These are phyloP conservation scores for Naganishia friedmannii DNA, from an alignment of 768 basidiomycete species.

Conservation along the genomic window DNA sequence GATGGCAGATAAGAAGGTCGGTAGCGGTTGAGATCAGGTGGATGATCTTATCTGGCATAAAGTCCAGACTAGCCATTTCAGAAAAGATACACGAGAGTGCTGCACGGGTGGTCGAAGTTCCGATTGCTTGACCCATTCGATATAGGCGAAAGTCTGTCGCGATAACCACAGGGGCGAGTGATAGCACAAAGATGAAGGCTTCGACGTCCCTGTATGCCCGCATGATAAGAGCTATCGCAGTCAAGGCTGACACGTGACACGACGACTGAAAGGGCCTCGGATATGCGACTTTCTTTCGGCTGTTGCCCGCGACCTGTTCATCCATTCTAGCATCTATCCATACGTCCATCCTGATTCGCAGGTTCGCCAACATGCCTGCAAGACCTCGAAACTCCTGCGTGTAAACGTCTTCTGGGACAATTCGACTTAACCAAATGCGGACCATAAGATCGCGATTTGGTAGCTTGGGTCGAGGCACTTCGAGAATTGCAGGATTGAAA, in stretches of 20 bases:
- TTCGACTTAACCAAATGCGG: constrained; percentile 16
- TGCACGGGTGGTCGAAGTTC: background rate
- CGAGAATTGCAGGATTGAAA: constrained; percentile 22
- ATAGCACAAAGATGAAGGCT: constrained; percentile 18
- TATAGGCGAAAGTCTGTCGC: constrained; percentile 13
- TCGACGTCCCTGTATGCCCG: constrained; percentile 9
- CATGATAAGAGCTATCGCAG: constrained; percentile 20
- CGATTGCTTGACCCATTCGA: constrained; percentile 23
- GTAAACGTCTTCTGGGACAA: constrained; percentile 12
- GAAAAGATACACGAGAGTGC: constrained; percentile 18
- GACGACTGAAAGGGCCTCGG: constrained; percentile 19
- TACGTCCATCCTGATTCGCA: constrained; percentile 17
- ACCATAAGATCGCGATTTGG: constrained; percentile 25
- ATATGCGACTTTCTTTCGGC: constrained; percentile 13
- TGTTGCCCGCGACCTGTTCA: background rate
- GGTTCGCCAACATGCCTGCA: constrained; percentile 12
- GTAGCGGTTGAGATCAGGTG: constrained; percentile 10
- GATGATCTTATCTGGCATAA: constrained; percentile 12
- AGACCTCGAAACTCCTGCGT: constrained; percentile 16
- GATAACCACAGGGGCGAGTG: constrained; percentile 14
- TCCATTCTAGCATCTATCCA: background rate
- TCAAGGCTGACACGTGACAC: constrained; percentile 20
- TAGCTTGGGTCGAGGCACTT: constrained; percentile 18
- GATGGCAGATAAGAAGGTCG: constrained; percentile 17
- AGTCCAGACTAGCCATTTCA: constrained; percentile 21